Evolutionary conservation across 179 eudicot species (phyloP).

Genomic region (Camellia oleifera): DNA sequence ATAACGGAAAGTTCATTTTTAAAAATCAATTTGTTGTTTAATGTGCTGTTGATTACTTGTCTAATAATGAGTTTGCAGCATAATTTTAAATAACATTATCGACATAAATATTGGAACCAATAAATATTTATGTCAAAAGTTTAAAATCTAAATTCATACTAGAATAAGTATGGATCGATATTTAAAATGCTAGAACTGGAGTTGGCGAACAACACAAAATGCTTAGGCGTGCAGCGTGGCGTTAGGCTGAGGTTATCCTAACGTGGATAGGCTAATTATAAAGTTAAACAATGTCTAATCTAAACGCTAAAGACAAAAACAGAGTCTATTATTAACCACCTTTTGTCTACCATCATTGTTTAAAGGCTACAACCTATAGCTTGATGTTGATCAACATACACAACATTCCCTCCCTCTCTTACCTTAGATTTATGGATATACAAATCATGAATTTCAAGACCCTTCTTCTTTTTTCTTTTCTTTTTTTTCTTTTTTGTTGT

Average conservation of each 20-base stretch:
- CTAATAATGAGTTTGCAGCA: background rate
- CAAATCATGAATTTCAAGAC: background rate
- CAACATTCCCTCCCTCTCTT: background rate
- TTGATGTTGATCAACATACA: constrained; percentile 14
- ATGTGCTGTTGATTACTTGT: background rate
- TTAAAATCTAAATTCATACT: too few species aligned
- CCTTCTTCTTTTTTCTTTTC: too few species aligned
- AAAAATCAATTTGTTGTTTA: background rate
- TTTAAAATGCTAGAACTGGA: background rate
- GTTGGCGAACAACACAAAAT: constrained; percentile 5
- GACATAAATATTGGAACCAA: too few species aligned
- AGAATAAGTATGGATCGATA: too few species aligned
- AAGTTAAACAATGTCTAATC: background rate
- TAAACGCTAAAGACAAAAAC: constrained; percentile 21
- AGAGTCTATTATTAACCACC: constrained; percentile 17
- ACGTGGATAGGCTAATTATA: constrained; percentile 10
- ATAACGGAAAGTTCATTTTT: background rate
- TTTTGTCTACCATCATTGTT: constrained; percentile 25
- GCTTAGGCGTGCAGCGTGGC: constrained; percentile 17
- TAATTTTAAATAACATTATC: too few species aligned
- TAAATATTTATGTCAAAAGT: too few species aligned
- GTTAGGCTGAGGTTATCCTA: constrained; percentile 32
- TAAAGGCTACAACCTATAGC: background rate
- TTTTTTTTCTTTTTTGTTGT: background rate
- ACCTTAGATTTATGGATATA: background rate